These are phyloP conservation scores for Colletotrichum brevisporum DNA, from an alignment of 2,329 filamentous ascomycete genomes.

Conservation along the genomic window DNA sequence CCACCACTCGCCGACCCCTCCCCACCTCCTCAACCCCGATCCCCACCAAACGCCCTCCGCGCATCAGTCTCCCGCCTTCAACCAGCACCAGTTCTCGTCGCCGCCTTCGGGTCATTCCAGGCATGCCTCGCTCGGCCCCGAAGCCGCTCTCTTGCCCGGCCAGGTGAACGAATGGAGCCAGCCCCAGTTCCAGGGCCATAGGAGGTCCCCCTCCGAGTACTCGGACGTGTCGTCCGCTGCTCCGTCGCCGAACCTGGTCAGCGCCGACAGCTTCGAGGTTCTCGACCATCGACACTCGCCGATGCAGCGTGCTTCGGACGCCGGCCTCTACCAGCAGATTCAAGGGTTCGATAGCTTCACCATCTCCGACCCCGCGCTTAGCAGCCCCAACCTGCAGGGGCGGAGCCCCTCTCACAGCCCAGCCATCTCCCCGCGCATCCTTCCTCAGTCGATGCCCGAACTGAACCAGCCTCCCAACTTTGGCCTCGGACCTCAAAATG, in stretches of 20 bases:
- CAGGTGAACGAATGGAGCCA: slow-evolving; percentile 68
- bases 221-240: slow-evolving; percentile 91
- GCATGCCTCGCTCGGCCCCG: slow-evolving; percentile 70
- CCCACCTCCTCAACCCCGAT: slow-evolving; percentile 68
- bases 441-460: slow-evolving; percentile 69
- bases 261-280: slow-evolving; percentile 84
- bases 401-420: slow-evolving; percentile 85
- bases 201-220: slow-evolving; percentile 89
- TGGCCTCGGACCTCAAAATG: slow-evolving; percentile 57
- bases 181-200: slow-evolving; percentile 82
- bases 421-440: slow-evolving; percentile 74
- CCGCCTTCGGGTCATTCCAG: slow-evolving; percentile 65
- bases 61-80: slow-evolving; percentile 71
- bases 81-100: slow-evolving; percentile 69
- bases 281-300: slow-evolving; percentile 82
- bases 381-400: slow-evolving; percentile 76
- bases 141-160: slow-evolving; percentile 68
- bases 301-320: slow-evolving; percentile 81
- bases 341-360: slow-evolving; percentile 85
- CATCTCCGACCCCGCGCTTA: slow-evolving; percentile 78
- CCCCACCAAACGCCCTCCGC: slow-evolving; percentile 60
- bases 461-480: slow-evolving; percentile 63
- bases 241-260: slow-evolving; percentile 84
- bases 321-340: slow-evolving; percentile 81
- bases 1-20: slow-evolving; percentile 70